These are phyloP conservation scores for Tubosaeta sp. DNA, from an alignment of 768 basidiomycete genomes.

Conservation along the genomic window DNA sequence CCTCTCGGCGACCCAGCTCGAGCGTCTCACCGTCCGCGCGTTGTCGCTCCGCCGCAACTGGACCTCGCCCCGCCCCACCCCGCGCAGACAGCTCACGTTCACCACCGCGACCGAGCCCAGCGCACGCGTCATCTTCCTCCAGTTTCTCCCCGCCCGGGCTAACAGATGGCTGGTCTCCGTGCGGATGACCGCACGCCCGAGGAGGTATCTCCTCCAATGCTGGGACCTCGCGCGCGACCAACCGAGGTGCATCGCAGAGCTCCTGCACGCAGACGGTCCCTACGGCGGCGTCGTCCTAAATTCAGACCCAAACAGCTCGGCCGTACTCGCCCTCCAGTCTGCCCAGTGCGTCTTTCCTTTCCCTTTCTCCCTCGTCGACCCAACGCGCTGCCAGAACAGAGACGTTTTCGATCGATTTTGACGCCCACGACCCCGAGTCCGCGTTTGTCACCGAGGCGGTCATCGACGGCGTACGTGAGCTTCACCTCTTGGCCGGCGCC, in stretches of 20 bases:
- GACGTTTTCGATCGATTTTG: conserved; percentile 38
- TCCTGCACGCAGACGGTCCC: conserved; percentile 28
- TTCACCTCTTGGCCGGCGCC: conserved; percentile 36
- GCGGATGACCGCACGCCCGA: conserved; percentile 21
- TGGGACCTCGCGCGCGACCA: conserved; percentile 45
- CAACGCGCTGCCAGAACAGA: conserved; percentile 33
- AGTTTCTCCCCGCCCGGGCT: conserved; percentile 43
- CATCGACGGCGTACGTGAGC: conserved; percentile 30
- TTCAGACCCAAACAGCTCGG: conserved; percentile 30
- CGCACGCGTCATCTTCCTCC: conserved; percentile 40
- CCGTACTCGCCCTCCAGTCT: conserved; percentile 40
- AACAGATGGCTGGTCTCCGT: conserved; percentile 47
- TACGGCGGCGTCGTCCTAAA: conserved; percentile 48
- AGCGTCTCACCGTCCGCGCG: conserved; percentile 37
- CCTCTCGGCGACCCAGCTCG: conserved; percentile 43
- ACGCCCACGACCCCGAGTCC: conserved; percentile 31
- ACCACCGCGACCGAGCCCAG: conserved; percentile 16
- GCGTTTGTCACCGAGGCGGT: conserved; percentile 35
- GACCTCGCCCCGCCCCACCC: conserved; percentile 38
- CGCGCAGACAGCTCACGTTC: conserved; percentile 26
- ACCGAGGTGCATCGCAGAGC: conserved; percentile 42
- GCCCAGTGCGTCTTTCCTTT: conserved; percentile 31
- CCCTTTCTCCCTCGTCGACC: not conserved
- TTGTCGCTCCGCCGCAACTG: conserved; percentile 47
- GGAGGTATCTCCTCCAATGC: conserved; percentile 43